Evolutionary conservation across 2,329 filamentous ascomycete genomes (phyloP), one percentile per base, ranked within the genome.

Genomic region (Arthrocladium fulminans): DNA sequence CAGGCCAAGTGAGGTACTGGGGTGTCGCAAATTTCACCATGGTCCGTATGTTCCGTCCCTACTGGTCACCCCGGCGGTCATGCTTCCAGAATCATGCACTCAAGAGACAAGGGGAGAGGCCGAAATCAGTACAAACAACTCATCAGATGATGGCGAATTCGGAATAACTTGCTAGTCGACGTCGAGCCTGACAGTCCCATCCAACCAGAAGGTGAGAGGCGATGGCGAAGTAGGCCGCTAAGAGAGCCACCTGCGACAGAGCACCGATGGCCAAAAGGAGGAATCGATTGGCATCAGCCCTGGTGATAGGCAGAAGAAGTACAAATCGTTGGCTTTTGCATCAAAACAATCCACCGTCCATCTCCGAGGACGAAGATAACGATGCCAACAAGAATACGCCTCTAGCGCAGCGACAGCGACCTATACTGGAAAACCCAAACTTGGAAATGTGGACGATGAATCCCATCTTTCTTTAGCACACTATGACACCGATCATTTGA

Each of bases 1-100:
- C 44, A 3, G 44, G 44, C 12, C 4, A 38, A 10, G 30, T 39
- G 2, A 37, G 44, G 13, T 37, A 25, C 22, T 47, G 44, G 38
- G 44, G 44, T 13, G 44, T 47, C 13, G 44, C 44, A n/a, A 47
- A 47, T 24, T 47, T 47, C 24, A 47, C 44, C 3, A 47, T 47
- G 44, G 34, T 47, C 15, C 32, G 44, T 19, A 47, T 47, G 44
- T 47, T 47, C 25, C 44, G 39, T 29, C 44, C 32, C n/a, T 47
- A 39, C 20, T 47, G 44, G 44, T 15, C 32, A n/a, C 3, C 3
- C n/a, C 35, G n/a, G 10, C 30, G 44, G 44, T 22, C 32, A 24
- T 17, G 32, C 20, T 4, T 34, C 44, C 2, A 24, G 24, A 38
- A 34, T 39, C 22, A 47, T 47, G 44, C 13, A 25, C 22, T 29